Base-by-base conservation (phyloP, 2,329 filamentous ascomycete genomes). In the Penicillium sp. region DNA sequence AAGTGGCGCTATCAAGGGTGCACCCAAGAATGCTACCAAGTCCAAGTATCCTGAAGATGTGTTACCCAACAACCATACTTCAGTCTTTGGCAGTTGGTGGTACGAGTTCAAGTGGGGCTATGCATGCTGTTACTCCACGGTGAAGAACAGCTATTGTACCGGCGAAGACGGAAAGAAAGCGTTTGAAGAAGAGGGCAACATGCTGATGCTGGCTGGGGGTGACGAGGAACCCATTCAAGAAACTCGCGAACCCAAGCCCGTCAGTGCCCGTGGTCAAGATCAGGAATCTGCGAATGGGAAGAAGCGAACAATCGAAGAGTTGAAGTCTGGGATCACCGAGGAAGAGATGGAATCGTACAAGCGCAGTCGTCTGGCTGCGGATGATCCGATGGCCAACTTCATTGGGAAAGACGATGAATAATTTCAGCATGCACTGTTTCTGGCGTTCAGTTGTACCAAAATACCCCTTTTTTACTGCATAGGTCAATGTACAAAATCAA, bases 71-170 rank as follows among this genome's bases (percentile, higher is more conserved):
- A 99, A 99, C 66, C 94, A 99, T 74, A 90, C 84, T 3, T 87
- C 88, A 0, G 87, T 96, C 3, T 99, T 91, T 89, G 94, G 94
- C 44, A 96, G 91, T 65, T 99, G 94, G 94, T 99, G 94, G 94
- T 83, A 85, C 47, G 86, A 90, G 66, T 97, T 96, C 75, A 83
- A 87, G 72, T 99, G 94, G 94, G 94, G 94, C 1, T 99, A 96
- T 72, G 83, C 89, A 20, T 99, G 94, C 72, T 99, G 94, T 76
- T 91, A 95, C 69, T 96, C 91, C 0, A 87, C 85, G 20, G 83
- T 95, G 56, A 96, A 95, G 75, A 97, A 99, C 73, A 96, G 91
- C 65, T 99, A 97, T 67, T 99, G 94, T 71, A 97, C 92, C 0
- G 94, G 94, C 24, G 90, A 94, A 54, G 89, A 89, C 52, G 94